Evolutionary conservation across 148 eudicot genomes (phyloP).

Genomic region (Fallopia convolvulus): DNA sequence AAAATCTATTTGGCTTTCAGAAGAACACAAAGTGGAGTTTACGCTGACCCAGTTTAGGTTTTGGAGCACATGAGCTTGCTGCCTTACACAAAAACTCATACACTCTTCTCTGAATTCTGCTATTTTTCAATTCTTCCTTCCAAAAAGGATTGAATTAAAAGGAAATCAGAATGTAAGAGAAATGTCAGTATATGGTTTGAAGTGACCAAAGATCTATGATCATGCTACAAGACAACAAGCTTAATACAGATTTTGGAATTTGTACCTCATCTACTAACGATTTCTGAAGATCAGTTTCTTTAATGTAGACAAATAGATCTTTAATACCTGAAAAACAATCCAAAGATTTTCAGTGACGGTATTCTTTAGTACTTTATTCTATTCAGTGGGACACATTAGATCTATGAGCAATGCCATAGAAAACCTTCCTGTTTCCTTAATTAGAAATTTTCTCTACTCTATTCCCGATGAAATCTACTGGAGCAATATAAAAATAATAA

Average conservation of each 20-base stretch:
- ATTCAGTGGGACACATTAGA: not conserved
- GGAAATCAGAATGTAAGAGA: not conserved
- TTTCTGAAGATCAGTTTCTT: constrained; percentile 63
- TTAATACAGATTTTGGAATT: not conserved
- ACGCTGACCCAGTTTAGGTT: constrained; percentile 43
- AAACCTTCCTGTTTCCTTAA: not conserved
- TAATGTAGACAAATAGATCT: constrained; percentile 46
- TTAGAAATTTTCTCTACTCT: not conserved
- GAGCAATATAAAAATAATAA: not conserved
- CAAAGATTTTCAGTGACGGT: not conserved
- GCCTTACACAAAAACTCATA: constrained; percentile 82
- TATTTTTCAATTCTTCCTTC: constrained; percentile 89
- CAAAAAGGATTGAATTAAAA: constrained; percentile 15
- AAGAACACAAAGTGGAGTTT: constrained; percentile 96
- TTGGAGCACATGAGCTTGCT: constrained; percentile 30
- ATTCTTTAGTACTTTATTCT: not conserved
- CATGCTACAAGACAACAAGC: not conserved
- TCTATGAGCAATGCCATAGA: not conserved
- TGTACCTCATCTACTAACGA: constrained; percentile 79
- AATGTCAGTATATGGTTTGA: not conserved
- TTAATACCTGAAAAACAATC: constrained; percentile 50
- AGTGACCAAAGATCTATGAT: constrained; percentile 9
- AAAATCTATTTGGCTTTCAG: constrained; percentile 62
- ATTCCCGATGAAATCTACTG: not conserved
- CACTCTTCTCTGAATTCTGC: constrained; percentile 67